Conservation (phyloP, 345 rosid genomes). For the Stellera chamaejasme region DNA sequence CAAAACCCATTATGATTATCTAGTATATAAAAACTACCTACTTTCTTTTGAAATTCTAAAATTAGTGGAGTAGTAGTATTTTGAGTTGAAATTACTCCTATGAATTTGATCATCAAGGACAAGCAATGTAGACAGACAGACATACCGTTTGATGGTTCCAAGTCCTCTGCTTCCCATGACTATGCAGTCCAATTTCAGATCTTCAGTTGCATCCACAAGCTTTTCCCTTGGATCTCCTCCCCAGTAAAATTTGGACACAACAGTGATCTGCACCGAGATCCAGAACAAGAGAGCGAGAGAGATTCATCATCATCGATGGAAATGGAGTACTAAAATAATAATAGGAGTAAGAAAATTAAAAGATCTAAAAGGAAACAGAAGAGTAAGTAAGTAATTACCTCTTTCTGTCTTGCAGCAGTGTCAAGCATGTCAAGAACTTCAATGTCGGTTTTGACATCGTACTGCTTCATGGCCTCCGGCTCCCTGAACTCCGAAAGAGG, state of each 20-base stretch:
- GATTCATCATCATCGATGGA: background rate
- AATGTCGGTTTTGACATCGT: conserved; percentile 48
- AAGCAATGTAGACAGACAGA: too few species aligned
- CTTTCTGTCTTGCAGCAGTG: conserved; percentile 79
- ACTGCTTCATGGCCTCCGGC: conserved; percentile 57
- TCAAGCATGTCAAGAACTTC: conserved; percentile 75
- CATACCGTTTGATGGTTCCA: conserved; percentile 68
- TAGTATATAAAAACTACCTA: too few species aligned
- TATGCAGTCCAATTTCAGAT: conserved; percentile 74
- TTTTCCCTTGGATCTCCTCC: conserved; percentile 95
- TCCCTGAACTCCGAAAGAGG: conserved; percentile 82
- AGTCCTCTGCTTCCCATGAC: conserved; percentile 98
- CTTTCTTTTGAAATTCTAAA: too few species aligned
- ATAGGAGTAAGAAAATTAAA: background rate
- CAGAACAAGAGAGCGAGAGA: background rate
- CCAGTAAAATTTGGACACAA: conserved; percentile 74
- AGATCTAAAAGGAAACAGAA: background rate
- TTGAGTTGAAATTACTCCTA: too few species aligned
- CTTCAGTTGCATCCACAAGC: conserved; percentile 61
- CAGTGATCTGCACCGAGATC: conserved; percentile 19
- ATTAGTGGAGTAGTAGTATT: too few species aligned
- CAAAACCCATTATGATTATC: background rate
- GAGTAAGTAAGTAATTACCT: conserved; percentile 29
- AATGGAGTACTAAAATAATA: background rate
- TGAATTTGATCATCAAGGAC: too few species aligned